These are phyloP conservation scores for Warburgia ugandensis DNA, from an alignment of 164 flowering plant species.

Conservation along the genomic window DNA sequence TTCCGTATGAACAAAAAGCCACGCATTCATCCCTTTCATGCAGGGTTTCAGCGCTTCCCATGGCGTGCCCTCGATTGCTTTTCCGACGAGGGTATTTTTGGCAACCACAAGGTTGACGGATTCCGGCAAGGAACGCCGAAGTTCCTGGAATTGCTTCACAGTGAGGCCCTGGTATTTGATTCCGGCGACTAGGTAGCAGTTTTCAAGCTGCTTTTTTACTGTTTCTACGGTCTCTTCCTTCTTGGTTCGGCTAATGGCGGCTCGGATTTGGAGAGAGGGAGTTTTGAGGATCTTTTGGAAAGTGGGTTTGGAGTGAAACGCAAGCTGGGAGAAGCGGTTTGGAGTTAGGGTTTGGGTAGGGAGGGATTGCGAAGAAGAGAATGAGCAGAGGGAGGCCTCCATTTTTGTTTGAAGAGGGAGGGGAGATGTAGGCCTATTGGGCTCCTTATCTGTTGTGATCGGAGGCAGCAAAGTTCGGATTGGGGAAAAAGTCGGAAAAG, in stretches of 20 bases:
- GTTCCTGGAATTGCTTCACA: constrained; percentile 77
- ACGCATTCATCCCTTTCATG: constrained; percentile 91
- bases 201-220: constrained; percentile 60
- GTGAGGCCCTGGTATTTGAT: constrained; percentile 83
- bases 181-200: constrained; percentile 77
- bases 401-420: no score
- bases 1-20: constrained; percentile 84
- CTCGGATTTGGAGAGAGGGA: constrained; percentile 24
- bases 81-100: constrained; percentile 74
- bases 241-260: constrained; percentile 75
- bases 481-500: no score
- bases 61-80: constrained; percentile 81
- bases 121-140: constrained; percentile 60
- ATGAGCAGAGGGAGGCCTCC: constrained; percentile 49
- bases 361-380: constrained; percentile 32
- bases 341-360: constrained; percentile 24
- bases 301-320: constrained; percentile 29
- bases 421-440: no score
- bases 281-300: constrained; percentile 4
- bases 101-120: constrained; percentile 60
- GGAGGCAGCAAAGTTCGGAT: no score
- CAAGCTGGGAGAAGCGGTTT: no score
- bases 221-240: constrained; percentile 79
- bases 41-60: constrained; percentile 89
- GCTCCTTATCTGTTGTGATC: no score